Conservation (phyloP, 2,329 filamentous ascomycete genomes). For the Fusarium sacchari region DNA sequence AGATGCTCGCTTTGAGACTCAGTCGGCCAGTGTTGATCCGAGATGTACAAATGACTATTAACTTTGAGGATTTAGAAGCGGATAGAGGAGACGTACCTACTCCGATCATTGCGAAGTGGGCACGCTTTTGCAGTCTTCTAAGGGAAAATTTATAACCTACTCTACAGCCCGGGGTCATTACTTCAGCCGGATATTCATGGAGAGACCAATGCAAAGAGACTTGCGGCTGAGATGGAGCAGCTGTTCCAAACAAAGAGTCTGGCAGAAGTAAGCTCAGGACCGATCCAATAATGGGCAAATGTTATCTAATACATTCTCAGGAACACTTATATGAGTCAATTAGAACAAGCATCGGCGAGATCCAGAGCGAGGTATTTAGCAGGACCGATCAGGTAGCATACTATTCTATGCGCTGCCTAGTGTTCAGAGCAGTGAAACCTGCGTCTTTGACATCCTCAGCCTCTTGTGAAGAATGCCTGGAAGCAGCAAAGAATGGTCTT, state of each 20-base stretch:
- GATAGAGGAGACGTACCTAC: not conserved
- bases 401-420: not conserved
- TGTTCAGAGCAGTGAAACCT: not conserved
- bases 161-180: not conserved
- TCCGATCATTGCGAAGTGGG: not conserved
- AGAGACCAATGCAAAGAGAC: not conserved
- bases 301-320: not conserved
- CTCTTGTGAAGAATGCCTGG: not conserved
- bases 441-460: not conserved
- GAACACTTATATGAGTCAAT: not conserved
- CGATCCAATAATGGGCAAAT: rapidly evolving
- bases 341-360: not conserved
- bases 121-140: not conserved
- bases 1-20: constrained; percentile 4
- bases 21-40: not conserved
- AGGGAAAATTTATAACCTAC: not conserved
- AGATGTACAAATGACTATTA: not conserved
- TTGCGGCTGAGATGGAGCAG: not conserved
- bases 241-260: not conserved
- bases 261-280: not conserved
- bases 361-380: not conserved
- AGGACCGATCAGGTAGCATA: constrained; percentile 1
- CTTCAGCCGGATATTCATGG: not conserved
- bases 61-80: not conserved
- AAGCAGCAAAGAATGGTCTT: not conserved